phyloP scores from a whole-genome alignment of 2,329 filamentous ascomycete species.

The Trichoderma lentiforme region DNA sequence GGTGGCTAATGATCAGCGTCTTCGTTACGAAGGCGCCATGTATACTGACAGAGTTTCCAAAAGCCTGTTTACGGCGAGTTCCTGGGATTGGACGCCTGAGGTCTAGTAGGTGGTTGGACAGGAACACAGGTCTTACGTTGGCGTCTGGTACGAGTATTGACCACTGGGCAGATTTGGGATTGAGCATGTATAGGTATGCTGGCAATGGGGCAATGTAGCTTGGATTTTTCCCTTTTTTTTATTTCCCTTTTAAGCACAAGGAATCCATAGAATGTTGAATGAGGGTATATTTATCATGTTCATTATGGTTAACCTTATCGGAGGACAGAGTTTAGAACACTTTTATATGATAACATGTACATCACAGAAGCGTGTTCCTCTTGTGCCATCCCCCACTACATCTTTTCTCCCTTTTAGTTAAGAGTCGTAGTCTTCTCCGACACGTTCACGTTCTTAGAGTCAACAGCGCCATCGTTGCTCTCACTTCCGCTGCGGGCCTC shows the following conservation, averaged over 20 bases:
- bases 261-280: neutral
- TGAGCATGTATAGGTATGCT: neutral
- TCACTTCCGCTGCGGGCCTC: constrained; percentile 26
- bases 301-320: neutral
- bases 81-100: constrained; percentile 60
- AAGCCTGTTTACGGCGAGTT: constrained; percentile 52
- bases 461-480: constrained; percentile 25
- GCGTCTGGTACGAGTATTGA: neutral
- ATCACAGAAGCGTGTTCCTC: neutral
- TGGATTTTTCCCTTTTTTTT: neutral
- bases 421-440: constrained; percentile 29
- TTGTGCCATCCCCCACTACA: neutral
- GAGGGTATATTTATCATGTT: neutral
- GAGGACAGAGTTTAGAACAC: neutral
- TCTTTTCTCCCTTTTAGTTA: neutral
- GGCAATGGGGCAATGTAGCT: neutral
- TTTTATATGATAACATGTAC: neutral
- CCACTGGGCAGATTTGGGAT: neutral
- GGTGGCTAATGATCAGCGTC: constrained; percentile 47
- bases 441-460: constrained; percentile 26
- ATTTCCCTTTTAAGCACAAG: neutral
- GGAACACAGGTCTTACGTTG: neutral
- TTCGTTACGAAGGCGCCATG: constrained; percentile 48
- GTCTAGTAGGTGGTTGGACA: constrained; percentile 19
- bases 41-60: constrained; percentile 50